These are phyloP conservation scores for Straminergon stramineum DNA, from an alignment of 225 moss, liverwort and hornwort species.

Conservation along the genomic window DNA sequence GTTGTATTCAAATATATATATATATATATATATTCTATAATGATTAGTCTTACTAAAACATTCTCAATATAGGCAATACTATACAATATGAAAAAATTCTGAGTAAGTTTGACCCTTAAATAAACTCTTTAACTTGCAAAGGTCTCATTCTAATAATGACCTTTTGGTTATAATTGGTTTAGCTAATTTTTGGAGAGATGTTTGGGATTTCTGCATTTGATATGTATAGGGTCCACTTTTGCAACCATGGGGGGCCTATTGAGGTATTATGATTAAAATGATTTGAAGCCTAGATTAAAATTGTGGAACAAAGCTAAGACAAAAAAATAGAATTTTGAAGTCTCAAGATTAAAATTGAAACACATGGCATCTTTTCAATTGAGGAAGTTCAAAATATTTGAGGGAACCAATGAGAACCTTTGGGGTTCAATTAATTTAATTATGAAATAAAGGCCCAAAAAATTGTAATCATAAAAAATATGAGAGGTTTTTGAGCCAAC, in stretches of 20 bases:
- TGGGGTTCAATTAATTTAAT: background rate
- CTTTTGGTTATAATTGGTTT: background rate
- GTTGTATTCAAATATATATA: no score
- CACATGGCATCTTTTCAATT: background rate
- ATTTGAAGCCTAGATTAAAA: no score
- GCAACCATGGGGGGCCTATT: background rate
- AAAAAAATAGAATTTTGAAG: background rate
- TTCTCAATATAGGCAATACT: background rate
- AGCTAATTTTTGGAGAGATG: background rate
- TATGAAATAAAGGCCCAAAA: no score
- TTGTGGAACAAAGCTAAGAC: no score
- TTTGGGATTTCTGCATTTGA: background rate
- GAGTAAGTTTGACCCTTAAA: no score
- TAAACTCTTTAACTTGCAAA: no score
- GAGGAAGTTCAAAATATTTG: background rate
- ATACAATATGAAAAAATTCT: background rate
- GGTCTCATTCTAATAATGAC: no score
- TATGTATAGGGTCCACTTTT: background rate
- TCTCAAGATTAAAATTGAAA: background rate
- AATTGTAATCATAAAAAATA: no score
- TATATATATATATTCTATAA: background rate
- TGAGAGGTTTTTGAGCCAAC: no score
- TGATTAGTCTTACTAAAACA: background rate
- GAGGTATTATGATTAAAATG: no score
- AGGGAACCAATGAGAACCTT: background rate